Percentiles rank a stretch among this genome's conserved stretches.
These are phyloP conservation scores for Suillus occidentalis DNA, from an alignment of 768 basidiomycete genomes.

Conservation along the genomic window DNA sequence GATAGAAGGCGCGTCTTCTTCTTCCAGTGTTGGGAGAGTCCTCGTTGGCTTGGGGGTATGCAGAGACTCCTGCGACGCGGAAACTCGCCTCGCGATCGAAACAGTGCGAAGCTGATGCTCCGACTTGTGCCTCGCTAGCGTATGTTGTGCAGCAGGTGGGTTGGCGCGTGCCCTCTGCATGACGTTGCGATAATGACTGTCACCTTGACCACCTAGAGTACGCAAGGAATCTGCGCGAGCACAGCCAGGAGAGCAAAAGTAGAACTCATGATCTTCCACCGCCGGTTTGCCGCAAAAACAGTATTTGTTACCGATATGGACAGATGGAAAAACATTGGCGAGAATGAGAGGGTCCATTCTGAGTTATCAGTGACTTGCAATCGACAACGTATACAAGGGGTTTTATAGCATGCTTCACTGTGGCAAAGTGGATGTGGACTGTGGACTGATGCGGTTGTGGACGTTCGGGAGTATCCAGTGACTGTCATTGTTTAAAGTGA, in stretches of 20 bases:
- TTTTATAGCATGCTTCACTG: background rate
- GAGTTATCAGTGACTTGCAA: background rate
- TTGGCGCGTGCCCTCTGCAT: constrained; percentile 16
- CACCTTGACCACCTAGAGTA: constrained; percentile 18
- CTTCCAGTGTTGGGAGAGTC: constrained; percentile 18
- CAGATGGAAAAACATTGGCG: constrained; percentile 13
- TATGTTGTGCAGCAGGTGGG: constrained; percentile 1
- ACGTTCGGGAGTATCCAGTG: background rate
- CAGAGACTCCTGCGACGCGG: background rate
- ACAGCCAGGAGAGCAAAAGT: constrained; percentile 28
- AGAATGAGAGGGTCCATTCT: background rate
- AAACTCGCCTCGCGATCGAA: background rate
- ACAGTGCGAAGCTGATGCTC: constrained; percentile 3
- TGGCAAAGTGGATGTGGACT: background rate
- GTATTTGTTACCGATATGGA: constrained; percentile 10
- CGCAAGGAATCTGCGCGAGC: constrained; percentile 29
- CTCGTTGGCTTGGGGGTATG: background rate
- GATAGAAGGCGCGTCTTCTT: constrained; percentile 18
- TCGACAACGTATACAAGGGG: background rate
- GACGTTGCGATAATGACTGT: constrained; percentile 28
- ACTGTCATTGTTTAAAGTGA: background rate
- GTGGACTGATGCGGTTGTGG: background rate
- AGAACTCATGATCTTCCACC: constrained; percentile 25
- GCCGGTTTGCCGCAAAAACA: constrained; percentile 29
- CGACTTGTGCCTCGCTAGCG: constrained; percentile 18